Evolutionary conservation across 1,139 yeast genomes (phyloP), one percentile per base, ranked within the genome.

Genomic region (Taphrina sp.): DNA sequence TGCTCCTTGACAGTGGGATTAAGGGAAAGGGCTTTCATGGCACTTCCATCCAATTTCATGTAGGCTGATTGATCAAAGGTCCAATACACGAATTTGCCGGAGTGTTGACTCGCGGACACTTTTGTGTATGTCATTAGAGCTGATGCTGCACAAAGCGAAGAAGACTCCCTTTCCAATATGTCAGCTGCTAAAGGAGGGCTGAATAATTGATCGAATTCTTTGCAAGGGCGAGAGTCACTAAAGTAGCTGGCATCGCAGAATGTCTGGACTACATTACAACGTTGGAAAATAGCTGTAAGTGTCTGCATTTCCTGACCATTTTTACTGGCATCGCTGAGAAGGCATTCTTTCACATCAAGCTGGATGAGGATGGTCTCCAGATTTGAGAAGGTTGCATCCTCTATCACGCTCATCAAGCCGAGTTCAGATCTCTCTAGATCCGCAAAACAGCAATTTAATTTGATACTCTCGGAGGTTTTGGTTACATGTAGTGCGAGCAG

Each of bases 1-100:
- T 75, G 72, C 70, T 76, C 76, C 36, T 73, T 67, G 3, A 77
- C 71, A 5, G 74, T 69, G 2, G 97, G 95, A 71, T 90, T 86
- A 29, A 92, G 74, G 65, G 90, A 90, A 61, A 94, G 74, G 0
- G 98, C 96, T 60, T 81, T 82, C 60, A 89, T 80, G 0, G 97
- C 95, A 0, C 96, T 82, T 5, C 94, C 81, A 66, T 92, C 98
- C 53, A 92, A 76, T 64, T 87, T 84, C 95, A 92, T 88, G 67
- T 76, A 90, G 58, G 84, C 81, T 17, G 81, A 74, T 53, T 90
- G 74, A 59, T 84, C 83, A 67, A 90, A 92, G 61, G 78, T 78
- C 26, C 78, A 78, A 26, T 92, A 71, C 34, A 39, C 45, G 64
- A 71, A 77, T 23, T 75, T 68, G 14, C 83, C 84, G n/a, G n/a